These are phyloP conservation scores for Trichomonas gallinae DNA, from an alignment of 208 protist species.

Conservation along the genomic window DNA sequence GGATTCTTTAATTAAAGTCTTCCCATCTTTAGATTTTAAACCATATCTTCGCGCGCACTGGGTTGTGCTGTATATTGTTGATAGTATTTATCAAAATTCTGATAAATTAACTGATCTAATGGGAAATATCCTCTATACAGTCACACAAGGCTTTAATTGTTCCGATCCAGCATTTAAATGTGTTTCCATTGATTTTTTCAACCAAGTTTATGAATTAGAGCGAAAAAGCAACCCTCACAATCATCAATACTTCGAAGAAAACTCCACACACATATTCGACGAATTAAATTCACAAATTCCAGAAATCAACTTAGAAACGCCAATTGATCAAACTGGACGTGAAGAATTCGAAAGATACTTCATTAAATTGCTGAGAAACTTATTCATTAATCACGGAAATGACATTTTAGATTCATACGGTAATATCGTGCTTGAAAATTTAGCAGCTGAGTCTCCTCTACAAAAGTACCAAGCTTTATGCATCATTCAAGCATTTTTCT, in stretches of 20 bases:
- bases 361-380: not conserved
- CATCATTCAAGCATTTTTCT: not conserved
- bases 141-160: not conserved
- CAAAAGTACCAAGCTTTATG: not conserved
- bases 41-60: not conserved
- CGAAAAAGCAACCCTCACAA: not conserved
- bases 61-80: not conserved
- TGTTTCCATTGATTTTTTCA: not conserved
- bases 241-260: not conserved
- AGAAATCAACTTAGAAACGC: not conserved
- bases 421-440: not conserved
- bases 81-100: not conserved
- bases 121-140: not conserved
- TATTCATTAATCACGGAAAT: not conserved
- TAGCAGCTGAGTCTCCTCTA: not conserved
- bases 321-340: not conserved
- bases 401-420: not conserved
- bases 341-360: not conserved
- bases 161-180: not conserved
- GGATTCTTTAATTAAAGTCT: not conserved
- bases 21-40: not conserved
- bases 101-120: not conserved
- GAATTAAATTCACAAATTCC: not conserved
- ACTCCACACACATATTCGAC: not conserved
- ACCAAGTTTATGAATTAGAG: not conserved